Evolutionary conservation across 2,329 filamentous ascomycete genomes (phyloP).

Genomic region (Penicillium nordicum): DNA sequence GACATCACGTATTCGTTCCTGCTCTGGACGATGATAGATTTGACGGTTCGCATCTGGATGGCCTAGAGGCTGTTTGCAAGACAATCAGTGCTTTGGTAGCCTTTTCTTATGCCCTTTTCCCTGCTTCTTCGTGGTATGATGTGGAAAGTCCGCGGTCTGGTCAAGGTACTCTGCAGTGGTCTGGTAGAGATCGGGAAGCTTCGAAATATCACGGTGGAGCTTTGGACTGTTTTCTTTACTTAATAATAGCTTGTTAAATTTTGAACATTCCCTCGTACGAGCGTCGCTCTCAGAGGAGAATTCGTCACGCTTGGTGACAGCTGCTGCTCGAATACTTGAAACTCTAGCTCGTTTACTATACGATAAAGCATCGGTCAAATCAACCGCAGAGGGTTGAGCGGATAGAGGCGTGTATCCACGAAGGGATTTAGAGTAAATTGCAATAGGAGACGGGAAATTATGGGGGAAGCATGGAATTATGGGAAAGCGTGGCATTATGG

Average conservation of each 20-base stretch:
- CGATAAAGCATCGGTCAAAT: not conserved
- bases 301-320: not conserved
- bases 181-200: not conserved
- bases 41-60: too few relatives aligned
- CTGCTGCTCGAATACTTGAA: not conserved
- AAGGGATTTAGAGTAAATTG: not conserved
- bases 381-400: not conserved
- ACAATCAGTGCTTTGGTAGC: too few relatives aligned
- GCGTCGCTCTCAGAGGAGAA: not conserved
- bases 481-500: not conserved
- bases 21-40: too few relatives aligned
- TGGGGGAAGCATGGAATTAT: not conserved
- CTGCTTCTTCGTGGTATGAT: not conserved
- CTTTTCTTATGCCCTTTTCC: too few relatives aligned
- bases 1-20: too few relatives aligned
- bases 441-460: not conserved
- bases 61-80: too few relatives aligned
- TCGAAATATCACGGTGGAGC: not conserved
- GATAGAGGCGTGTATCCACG: too few relatives aligned
- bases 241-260: not conserved
- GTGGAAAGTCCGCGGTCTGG: not conserved
- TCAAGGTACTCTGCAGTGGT: not conserved
- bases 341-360: not conserved
- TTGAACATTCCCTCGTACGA: not conserved
- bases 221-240: not conserved